phyloP scores from a whole-genome alignment of 2,329 filamentous ascomycete species.

The Curvularia spicifera region DNA sequence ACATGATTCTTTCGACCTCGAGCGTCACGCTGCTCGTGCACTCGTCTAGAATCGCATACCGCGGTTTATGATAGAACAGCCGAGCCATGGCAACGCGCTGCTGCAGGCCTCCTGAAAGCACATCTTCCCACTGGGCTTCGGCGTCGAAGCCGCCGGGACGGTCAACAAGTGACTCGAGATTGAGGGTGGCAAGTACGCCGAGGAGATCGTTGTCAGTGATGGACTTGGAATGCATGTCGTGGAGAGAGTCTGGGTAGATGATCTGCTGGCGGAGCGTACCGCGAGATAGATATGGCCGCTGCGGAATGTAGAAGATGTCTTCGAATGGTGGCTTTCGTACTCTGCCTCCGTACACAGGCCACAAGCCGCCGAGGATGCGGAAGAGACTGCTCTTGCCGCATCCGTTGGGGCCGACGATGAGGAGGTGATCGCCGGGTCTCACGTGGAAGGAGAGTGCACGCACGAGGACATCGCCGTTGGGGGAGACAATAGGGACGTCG shows the following conservation, averaged over 20 bases:
- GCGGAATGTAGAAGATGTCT: conserved; percentile 97
- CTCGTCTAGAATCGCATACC: conserved; percentile 95
- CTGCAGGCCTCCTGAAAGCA: conserved; percentile 88
- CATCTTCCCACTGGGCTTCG: conserved; percentile 95
- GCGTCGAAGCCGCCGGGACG: conserved; percentile 86
- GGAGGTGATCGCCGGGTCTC: conserved; percentile 82
- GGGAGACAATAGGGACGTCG: conserved; percentile 93
- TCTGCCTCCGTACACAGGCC: conserved; percentile 95
- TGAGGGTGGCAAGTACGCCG: conserved; percentile 76
- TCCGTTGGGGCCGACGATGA: conserved; percentile 95
- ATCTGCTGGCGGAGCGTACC: conserved; percentile 95
- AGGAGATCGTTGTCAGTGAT: conserved; percentile 82
- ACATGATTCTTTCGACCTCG: conserved; percentile 95
- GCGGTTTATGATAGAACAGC: conserved; percentile 89
- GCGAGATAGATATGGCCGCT: conserved; percentile 89
- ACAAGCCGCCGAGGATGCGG: conserved; percentile 92
- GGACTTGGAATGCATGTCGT: conserved; percentile 84
- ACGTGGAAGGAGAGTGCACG: conserved; percentile 86
- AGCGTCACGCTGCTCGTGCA: conserved; percentile 95
- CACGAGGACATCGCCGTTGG: conserved; percentile 92
- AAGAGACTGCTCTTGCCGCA: conserved; percentile 97
- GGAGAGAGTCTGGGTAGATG: conserved; percentile 89
- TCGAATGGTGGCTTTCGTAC: conserved; percentile 90
- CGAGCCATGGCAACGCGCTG: conserved; percentile 97
- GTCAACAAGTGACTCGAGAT: conserved; percentile 82